A percentile compares a stretch with the other conserved stretches of the same genome.
phyloP scores from a whole-genome alignment of 352 stramenopile species.

The Lagenidium giganteum region DNA sequence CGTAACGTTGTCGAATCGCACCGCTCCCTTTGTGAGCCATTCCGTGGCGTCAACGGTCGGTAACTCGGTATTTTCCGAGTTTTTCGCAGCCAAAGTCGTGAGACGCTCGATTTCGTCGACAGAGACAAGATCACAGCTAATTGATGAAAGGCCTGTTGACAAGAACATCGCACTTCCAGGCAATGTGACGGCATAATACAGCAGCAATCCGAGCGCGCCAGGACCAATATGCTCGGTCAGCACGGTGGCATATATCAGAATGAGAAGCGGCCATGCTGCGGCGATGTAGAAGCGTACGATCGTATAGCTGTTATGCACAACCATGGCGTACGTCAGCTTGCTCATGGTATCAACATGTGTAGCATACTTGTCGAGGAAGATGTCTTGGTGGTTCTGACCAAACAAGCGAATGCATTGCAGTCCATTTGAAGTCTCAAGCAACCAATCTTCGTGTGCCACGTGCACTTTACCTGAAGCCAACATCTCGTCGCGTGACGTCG shows the following conservation, averaged over 20 bases:
- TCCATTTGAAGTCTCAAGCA: too few species aligned
- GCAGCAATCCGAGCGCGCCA: conserved; percentile 60
- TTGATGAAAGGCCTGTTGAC: conserved; percentile 15
- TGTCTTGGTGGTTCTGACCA: too few species aligned
- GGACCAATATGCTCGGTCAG: too few species aligned
- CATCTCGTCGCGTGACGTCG: too few species aligned
- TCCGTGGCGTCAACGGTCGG: background rate
- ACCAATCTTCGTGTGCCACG: too few species aligned
- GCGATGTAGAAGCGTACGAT: conserved; percentile 7
- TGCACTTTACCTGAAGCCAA: too few species aligned
- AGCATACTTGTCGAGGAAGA: too few species aligned
- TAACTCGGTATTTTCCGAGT: conserved; percentile 30
- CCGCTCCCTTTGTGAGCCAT: conserved; percentile 6
- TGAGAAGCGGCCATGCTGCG: conserved; percentile 11
- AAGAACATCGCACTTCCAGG: too few species aligned
- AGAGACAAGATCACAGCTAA: conserved; percentile 16
- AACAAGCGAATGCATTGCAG: too few species aligned
- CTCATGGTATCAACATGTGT: conserved; percentile 13
- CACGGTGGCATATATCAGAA: too few species aligned
- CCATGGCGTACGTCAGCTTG: conserved; percentile 8
- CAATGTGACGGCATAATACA: conserved; percentile 66
- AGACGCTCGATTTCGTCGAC: conserved; percentile 14
- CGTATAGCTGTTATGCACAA: conserved; percentile 9
- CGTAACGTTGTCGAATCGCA: conserved; percentile 19
- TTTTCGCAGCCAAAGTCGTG: background rate